Evolutionary conservation across 2,329 filamentous ascomycete species (phyloP).

Genomic region (Pseudocercospora pini-densiflorae): DNA sequence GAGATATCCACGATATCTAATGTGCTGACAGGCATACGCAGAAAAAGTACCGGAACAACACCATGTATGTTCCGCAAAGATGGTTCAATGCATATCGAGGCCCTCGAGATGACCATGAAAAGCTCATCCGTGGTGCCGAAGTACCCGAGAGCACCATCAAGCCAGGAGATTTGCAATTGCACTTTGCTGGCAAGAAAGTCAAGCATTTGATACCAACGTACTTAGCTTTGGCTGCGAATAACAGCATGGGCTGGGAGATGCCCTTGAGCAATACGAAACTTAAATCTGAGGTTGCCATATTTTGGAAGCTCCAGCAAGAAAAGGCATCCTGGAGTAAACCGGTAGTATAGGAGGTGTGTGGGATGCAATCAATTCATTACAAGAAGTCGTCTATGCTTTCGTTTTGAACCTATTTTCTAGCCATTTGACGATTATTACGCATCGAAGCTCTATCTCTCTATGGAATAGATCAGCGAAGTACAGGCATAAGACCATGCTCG

Average conservation of each 20-base stretch:
- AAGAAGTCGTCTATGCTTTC: not conserved
- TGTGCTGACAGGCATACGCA: not conserved
- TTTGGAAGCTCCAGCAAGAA: slow-evolving; percentile 32
- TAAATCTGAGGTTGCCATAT: slow-evolving; percentile 23
- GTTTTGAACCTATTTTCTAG: not conserved
- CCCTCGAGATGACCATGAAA: not conserved
- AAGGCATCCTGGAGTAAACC: not conserved
- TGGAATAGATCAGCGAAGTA: not conserved
- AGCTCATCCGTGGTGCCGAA: slow-evolving; percentile 40
- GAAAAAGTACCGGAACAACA: slow-evolving; percentile 8
- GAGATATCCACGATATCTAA: not conserved
- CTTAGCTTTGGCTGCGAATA: slow-evolving; percentile 19
- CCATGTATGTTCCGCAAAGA: slow-evolving; percentile 20
- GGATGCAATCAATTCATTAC: not conserved
- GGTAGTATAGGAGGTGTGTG: not conserved
- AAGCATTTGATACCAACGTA: slow-evolving; percentile 27
- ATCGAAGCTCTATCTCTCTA: not conserved
- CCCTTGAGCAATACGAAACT: slow-evolving; percentile 30
- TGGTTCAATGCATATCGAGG: slow-evolving; percentile 35
- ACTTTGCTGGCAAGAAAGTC: slow-evolving; percentile 33
- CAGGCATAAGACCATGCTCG: not conserved
- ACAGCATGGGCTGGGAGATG: slow-evolving; percentile 17
- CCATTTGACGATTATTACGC: not conserved
- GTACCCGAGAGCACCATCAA: slow-evolving; percentile 9
- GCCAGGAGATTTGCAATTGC: slow-evolving; percentile 27